Evolutionary conservation across 345 rosid genomes (phyloP).

Genomic region (Eucalyptus victrix): DNA sequence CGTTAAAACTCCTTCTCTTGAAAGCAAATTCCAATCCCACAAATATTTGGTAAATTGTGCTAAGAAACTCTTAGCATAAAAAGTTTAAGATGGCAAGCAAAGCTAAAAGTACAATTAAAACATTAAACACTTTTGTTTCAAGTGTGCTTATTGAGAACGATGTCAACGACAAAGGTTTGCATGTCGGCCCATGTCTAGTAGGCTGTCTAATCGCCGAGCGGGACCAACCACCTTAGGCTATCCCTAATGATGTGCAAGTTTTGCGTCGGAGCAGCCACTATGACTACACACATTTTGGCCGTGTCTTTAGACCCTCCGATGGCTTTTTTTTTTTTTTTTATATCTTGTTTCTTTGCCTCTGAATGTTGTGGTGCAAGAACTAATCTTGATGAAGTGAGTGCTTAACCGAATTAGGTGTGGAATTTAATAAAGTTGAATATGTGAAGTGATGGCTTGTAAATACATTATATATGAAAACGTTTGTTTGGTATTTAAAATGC

Average conservation of each 20-base stretch:
- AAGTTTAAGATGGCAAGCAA: neutral
- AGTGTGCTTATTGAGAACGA: constrained; percentile 9
- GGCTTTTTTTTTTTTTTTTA: too few relatives aligned
- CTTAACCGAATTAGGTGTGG: neutral
- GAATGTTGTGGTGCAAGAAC: neutral
- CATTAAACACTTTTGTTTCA: neutral
- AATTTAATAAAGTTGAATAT: too few relatives aligned
- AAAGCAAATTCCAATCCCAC: neutral
- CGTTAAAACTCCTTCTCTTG: neutral
- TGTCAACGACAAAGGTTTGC: constrained; percentile 13
- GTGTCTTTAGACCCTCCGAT: neutral
- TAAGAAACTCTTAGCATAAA: neutral
- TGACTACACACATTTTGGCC: neutral
- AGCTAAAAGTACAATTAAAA: neutral
- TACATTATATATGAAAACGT: too few relatives aligned
- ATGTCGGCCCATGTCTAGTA: constrained; percentile 27
- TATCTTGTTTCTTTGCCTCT: neutral
- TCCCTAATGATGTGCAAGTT: constrained; percentile 8
- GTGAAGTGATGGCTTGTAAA: too few relatives aligned
- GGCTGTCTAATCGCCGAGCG: neutral
- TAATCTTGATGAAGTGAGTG: neutral
- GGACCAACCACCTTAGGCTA: constrained; percentile 23
- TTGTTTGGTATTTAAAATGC: too few relatives aligned
- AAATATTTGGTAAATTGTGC: neutral
- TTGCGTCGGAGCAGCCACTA: neutral